Evolutionary conservation across 805 yeast genomes (phyloP).

Genomic region (Hanseniaspora hatyaiensis): DNA sequence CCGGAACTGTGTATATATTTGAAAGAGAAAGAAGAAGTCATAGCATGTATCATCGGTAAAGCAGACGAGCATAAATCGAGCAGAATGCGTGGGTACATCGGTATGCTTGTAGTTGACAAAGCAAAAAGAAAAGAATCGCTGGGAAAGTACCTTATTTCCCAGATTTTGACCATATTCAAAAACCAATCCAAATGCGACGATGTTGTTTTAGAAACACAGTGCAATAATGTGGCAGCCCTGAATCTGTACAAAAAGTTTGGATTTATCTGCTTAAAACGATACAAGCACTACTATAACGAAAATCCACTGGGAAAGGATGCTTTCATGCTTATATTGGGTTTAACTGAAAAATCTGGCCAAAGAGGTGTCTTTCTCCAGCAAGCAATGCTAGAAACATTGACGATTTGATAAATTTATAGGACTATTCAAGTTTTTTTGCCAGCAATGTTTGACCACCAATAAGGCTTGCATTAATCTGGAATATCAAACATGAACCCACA

Average conservation of each 20-base stretch:
- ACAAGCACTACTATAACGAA: conserved; percentile 78
- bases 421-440: too few relatives aligned
- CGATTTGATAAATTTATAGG: not conserved
- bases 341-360: conserved; percentile 46
- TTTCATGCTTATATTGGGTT: conserved; percentile 69
- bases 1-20: conserved; percentile 70
- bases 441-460: too few relatives aligned
- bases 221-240: conserved; percentile 60
- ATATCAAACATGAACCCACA: too few relatives aligned
- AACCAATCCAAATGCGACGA: conserved; percentile 59
- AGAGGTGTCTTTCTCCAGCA: conserved; percentile 40
- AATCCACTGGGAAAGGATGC: conserved; percentile 54
- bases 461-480: too few relatives aligned
- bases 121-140: conserved; percentile 66
- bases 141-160: conserved; percentile 58
- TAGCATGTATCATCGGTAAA: conserved; percentile 83
- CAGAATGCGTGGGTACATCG: conserved; percentile 80
- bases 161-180: conserved; percentile 54
- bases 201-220: conserved; percentile 87
- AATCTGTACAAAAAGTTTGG: conserved; percentile 63
- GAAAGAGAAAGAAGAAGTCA: conserved; percentile 33
- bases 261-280: conserved; percentile 60
- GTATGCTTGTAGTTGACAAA: conserved; percentile 82
- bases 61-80: conserved; percentile 55
- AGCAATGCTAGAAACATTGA: not conserved